Evolutionary conservation across 768 basidiomycete genomes (phyloP).

Genomic region (Mycena filopes): DNA sequence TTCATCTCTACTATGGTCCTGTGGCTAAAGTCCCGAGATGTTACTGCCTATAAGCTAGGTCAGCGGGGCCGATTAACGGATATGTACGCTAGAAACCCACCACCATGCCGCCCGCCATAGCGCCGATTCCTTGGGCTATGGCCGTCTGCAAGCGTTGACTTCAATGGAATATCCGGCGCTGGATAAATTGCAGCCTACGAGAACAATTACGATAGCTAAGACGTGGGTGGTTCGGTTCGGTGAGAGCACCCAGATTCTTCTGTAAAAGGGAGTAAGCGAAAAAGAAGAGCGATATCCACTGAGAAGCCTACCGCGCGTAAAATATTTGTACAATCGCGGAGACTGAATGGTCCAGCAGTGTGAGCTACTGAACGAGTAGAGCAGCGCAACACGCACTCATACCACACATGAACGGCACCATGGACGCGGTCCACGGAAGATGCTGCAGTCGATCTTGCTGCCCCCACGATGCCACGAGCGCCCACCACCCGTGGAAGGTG

Average conservation of each 20-base stretch:
- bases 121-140: too few relatives aligned
- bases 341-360: neutral
- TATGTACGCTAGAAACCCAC: too few relatives aligned
- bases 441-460: neutral
- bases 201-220: neutral
- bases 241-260: neutral
- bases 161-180: too few relatives aligned
- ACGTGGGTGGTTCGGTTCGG: neutral
- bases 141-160: too few relatives aligned
- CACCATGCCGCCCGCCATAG: too few relatives aligned
- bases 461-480: neutral
- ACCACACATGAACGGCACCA: conserved; percentile 5
- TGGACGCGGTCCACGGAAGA: neutral
- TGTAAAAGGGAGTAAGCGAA: neutral
- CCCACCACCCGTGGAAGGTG: neutral
- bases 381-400: neutral
- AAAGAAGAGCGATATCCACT: neutral
- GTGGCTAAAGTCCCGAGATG: too few relatives aligned
- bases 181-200: too few relatives aligned
- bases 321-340: neutral
- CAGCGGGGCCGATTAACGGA: too few relatives aligned
- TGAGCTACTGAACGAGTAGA: too few relatives aligned
- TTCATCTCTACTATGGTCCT: too few relatives aligned
- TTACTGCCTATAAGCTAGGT: too few relatives aligned
- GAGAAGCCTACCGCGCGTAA: neutral